Percentiles rank a stretch among this genome's conserved stretches.
These are phyloP conservation scores for Meira miltonrushii DNA, from an alignment of 1,284 basidiomycete genomes.

Conservation along the genomic window DNA sequence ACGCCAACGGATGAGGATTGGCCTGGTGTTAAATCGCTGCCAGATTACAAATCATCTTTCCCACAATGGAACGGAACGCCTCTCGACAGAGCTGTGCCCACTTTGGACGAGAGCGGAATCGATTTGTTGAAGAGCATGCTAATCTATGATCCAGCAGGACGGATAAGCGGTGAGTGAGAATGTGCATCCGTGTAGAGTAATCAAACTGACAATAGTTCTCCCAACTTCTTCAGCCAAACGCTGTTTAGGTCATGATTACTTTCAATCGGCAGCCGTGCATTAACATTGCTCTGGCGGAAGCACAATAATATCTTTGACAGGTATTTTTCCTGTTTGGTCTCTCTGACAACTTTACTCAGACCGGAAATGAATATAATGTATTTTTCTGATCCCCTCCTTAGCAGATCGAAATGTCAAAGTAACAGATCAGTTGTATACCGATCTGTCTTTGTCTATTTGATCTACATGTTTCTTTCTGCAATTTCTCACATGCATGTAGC, in stretches of 20 bases:
- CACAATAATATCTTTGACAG: too few species aligned
- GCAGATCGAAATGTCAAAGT: too few species aligned
- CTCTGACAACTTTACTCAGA: too few species aligned
- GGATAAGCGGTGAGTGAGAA: conserved; percentile 58
- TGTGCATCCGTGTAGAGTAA: background rate
- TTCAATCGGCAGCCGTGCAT: conserved; percentile 8
- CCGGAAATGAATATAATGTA: too few species aligned
- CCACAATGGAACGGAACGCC: conserved; percentile 75
- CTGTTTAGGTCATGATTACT: conserved; percentile 30
- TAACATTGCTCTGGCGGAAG: background rate
- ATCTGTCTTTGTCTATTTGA: too few species aligned
- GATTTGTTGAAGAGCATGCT: conserved; percentile 64
- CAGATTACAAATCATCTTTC: conserved; percentile 95
- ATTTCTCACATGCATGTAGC: too few species aligned
- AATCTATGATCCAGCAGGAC: conserved; percentile 85
- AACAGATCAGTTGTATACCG: too few species aligned
- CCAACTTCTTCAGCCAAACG: conserved; percentile 58
- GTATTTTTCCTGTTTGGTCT: too few species aligned
- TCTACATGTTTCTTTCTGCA: too few species aligned
- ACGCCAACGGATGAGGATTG: conserved; percentile 89
- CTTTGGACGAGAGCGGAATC: conserved; percentile 36
- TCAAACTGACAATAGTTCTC: background rate
- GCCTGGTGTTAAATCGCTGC: conserved; percentile 82
- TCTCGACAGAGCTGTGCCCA: conserved; percentile 58
- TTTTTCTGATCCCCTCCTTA: too few species aligned